phyloP scores from a whole-genome alignment of 768 basidiomycete species.

The Lactarius sp. region DNA sequence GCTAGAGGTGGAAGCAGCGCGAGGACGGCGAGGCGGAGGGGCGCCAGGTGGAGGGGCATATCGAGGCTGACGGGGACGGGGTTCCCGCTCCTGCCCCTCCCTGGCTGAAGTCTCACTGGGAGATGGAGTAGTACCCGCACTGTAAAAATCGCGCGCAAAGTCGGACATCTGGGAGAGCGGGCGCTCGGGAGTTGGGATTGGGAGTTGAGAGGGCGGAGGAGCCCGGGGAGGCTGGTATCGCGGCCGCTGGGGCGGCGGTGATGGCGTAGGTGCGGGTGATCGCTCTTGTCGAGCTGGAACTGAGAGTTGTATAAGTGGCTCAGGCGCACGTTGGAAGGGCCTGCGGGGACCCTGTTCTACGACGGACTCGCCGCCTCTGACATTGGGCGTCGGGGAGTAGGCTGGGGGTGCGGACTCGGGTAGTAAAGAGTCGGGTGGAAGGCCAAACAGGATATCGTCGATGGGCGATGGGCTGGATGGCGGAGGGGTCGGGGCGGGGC shows the following conservation, averaged over 20 bases:
- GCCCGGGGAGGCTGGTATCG: constrained; percentile 15
- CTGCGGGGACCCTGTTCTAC: constrained; percentile 57
- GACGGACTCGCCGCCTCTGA: constrained; percentile 53
- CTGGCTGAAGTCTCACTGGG: neutral
- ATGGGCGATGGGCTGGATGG: neutral
- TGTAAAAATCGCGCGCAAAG: constrained; percentile 61
- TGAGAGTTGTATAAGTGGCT: constrained; percentile 9
- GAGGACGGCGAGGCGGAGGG: constrained; percentile 24
- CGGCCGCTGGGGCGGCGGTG: neutral
- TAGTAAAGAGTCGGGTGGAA: constrained; percentile 25
- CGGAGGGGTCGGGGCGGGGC: neutral
- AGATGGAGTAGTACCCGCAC: constrained; percentile 37
- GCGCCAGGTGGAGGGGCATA: constrained; percentile 35
- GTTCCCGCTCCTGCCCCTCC: neutral
- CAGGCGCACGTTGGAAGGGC: constrained; percentile 51
- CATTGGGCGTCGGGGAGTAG: constrained; percentile 56
- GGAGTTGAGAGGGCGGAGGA: constrained; percentile 24
- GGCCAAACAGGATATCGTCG: neutral
- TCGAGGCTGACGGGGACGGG: constrained; percentile 11
- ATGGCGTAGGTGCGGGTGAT: neutral
- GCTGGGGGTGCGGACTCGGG: constrained; percentile 64
- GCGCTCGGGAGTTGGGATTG: neutral
- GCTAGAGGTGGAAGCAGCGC: constrained; percentile 14
- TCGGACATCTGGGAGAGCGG: constrained; percentile 38
- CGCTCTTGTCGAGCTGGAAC: neutral